These are phyloP conservation scores for Sicyos edulis DNA, from an alignment of 306 rosid genomes.

Conservation along the genomic window DNA sequence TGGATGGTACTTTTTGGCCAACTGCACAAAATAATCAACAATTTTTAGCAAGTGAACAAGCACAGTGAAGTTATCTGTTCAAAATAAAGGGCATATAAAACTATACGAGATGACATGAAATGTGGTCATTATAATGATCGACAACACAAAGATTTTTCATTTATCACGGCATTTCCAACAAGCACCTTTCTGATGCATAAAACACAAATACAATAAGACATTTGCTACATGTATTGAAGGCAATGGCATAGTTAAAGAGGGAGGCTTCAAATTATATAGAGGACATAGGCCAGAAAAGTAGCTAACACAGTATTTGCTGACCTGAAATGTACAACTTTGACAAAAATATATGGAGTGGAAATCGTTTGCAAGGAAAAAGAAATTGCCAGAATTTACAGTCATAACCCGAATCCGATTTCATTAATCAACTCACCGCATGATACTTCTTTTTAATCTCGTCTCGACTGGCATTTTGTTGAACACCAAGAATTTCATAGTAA, in stretches of 20 bases:
- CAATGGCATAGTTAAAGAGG: not conserved
- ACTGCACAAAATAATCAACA: slow-evolving; percentile 36
- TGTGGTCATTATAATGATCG: not conserved
- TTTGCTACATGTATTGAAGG: not conserved
- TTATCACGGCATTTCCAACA: not conserved
- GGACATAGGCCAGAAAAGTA: not conserved
- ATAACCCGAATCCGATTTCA: not conserved
- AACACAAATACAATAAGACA: not conserved
- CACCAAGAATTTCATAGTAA: slow-evolving; percentile 64
- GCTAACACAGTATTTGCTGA: not conserved
- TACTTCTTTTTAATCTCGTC: slow-evolving; percentile 76
- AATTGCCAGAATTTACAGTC: not conserved
- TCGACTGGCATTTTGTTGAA: slow-evolving; percentile 55
- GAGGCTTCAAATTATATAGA: not conserved
- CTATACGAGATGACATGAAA: not conserved
- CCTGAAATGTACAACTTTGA: not conserved
- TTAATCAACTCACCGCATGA: slow-evolving; percentile 38
- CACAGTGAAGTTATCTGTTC: not conserved
- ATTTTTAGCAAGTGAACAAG: not conserved
- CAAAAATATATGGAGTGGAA: not conserved
- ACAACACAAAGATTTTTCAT: not conserved
- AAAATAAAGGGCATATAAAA: not conserved
- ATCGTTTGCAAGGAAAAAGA: not conserved
- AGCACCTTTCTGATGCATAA: not conserved
- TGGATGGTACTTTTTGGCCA: slow-evolving; percentile 92